These are phyloP conservation scores for Mangifera indica DNA, from an alignment of 345 rosid genomes.

Conservation along the genomic window DNA sequence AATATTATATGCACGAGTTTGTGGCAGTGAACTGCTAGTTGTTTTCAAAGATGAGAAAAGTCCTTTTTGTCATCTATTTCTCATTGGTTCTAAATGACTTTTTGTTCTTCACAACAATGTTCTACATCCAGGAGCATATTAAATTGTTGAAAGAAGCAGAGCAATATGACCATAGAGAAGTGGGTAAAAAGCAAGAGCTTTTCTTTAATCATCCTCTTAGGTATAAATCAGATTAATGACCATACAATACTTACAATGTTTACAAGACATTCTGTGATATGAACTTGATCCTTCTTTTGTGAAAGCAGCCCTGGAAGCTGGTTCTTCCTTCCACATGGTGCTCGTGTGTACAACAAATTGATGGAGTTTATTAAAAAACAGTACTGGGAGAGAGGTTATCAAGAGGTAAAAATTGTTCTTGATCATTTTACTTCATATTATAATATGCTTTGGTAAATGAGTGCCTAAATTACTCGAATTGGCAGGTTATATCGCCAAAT, in stretches of 20 bases:
- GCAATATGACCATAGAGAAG: slow-evolving; percentile 84
- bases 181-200: slow-evolving; percentile 90
- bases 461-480: slow-evolving; percentile 20
- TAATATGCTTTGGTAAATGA: not conserved
- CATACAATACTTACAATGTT: not conserved
- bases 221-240: slow-evolving; percentile 31
- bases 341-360: slow-evolving; percentile 82
- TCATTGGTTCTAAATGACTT: slow-evolving; percentile 5
- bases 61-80: not conserved
- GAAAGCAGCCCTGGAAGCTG: slow-evolving; percentile 93
- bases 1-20: not conserved
- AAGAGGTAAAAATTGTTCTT: slow-evolving; percentile 54
- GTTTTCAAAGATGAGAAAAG: not conserved
- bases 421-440: slow-evolving; percentile 9
- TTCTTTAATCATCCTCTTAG: slow-evolving; percentile 88
- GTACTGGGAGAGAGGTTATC: slow-evolving; percentile 83
- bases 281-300: slow-evolving; percentile 19
- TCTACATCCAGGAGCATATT: slow-evolving; percentile 63
- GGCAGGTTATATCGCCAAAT: slow-evolving; percentile 90
- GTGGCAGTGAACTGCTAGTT: not conserved
- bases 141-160: slow-evolving; percentile 76
- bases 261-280: slow-evolving; percentile 12
- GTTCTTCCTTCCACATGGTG: slow-evolving; percentile 92
- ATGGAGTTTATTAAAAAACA: slow-evolving; percentile 68
- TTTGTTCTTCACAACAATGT: slow-evolving; percentile 1